Conservation (phyloP, 768 basidiomycete species). For the Neoboletus subvelutipes region DNA sequence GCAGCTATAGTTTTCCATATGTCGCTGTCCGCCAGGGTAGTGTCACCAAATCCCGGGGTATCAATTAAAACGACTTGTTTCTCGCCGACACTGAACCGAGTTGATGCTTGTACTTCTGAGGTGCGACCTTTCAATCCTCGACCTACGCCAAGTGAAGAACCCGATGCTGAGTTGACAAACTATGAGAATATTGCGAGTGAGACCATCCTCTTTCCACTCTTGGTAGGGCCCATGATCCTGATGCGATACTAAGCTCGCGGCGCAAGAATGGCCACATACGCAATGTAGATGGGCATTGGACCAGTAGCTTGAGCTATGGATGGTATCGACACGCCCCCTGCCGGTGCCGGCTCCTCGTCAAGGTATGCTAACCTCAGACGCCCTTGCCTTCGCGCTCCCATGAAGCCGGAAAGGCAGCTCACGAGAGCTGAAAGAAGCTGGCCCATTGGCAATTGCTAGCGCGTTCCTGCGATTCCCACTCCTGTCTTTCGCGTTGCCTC, state of each 20-base stretch:
- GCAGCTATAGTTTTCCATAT: slow-evolving; percentile 50
- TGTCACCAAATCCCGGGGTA: slow-evolving; percentile 64
- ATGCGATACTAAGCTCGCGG: slow-evolving; percentile 4
- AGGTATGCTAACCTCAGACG: slow-evolving; percentile 13
- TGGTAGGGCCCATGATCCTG: slow-evolving; percentile 32
- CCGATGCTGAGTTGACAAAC: slow-evolving; percentile 38
- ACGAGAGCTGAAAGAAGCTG: slow-evolving; percentile 22
- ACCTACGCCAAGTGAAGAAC: slow-evolving; percentile 31
- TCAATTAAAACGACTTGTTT: slow-evolving; percentile 50
- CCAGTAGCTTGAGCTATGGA: not conserved
- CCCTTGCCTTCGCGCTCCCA: slow-evolving; percentile 1
- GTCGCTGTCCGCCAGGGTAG: slow-evolving; percentile 45
- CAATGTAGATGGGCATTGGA: slow-evolving; percentile 27
- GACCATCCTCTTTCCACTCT: slow-evolving; percentile 35
- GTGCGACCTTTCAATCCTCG: slow-evolving; percentile 36
- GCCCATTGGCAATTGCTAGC: slow-evolving; percentile 21
- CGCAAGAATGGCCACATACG: slow-evolving; percentile 19
- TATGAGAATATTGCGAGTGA: slow-evolving; percentile 8
- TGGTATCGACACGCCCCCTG: not conserved
- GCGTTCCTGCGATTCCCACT: too few relatives aligned
- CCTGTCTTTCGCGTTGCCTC: not conserved
- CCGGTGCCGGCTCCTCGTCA: slow-evolving; percentile 19
- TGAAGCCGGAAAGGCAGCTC: slow-evolving; percentile 1
- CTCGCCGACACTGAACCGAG: slow-evolving; percentile 27
- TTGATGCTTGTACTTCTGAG: slow-evolving; percentile 30